Evolutionary conservation across 2,329 filamentous ascomycete genomes (phyloP).

Genomic region (Escovopsis sp.): DNA sequence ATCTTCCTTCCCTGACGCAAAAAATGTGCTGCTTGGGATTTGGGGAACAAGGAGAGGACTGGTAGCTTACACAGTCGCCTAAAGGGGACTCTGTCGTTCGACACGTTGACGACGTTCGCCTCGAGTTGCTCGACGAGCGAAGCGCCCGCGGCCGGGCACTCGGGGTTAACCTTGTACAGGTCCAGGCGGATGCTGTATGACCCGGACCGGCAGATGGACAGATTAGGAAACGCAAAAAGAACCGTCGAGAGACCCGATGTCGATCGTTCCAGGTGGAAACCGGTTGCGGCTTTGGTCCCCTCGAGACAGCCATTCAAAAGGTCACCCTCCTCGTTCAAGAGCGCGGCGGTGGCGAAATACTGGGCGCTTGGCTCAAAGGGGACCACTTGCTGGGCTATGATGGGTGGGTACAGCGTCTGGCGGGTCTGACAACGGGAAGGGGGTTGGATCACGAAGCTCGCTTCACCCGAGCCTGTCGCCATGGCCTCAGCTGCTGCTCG

Average conservation of each 20-base stretch:
- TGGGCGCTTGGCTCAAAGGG: conserved; percentile 4
- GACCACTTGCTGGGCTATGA: conserved; percentile 9
- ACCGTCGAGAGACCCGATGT: conserved; percentile 5
- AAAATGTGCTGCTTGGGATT: no score
- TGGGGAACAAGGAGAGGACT: background rate
- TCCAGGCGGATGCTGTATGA: conserved; percentile 15
- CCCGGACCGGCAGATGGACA: conserved; percentile 11
- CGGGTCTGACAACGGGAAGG: conserved; percentile 8
- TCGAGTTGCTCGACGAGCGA: conserved; percentile 8
- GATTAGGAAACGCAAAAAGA: conserved; percentile 13
- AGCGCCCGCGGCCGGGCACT: conserved; percentile 4
- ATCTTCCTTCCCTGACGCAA: no score
- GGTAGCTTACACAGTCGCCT: conserved; percentile 5
- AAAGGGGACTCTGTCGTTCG: conserved; percentile 3
- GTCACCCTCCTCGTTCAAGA: conserved; percentile 8
- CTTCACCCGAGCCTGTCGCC: conserved; percentile 4
- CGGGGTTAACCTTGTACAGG: conserved; percentile 10
- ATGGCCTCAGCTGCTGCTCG: background rate
- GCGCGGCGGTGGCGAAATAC: conserved; percentile 14
- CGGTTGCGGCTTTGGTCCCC: conserved; percentile 9
- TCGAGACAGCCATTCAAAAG: conserved; percentile 9
- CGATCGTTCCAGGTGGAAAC: conserved; percentile 5
- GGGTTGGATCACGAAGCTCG: conserved; percentile 12
- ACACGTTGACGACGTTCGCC: conserved; percentile 7
- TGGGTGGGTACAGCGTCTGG: conserved; percentile 10